phyloP scores from a whole-genome alignment of 192 early-diverging fungal genomes.

The Coemansia aciculifera region DNA sequence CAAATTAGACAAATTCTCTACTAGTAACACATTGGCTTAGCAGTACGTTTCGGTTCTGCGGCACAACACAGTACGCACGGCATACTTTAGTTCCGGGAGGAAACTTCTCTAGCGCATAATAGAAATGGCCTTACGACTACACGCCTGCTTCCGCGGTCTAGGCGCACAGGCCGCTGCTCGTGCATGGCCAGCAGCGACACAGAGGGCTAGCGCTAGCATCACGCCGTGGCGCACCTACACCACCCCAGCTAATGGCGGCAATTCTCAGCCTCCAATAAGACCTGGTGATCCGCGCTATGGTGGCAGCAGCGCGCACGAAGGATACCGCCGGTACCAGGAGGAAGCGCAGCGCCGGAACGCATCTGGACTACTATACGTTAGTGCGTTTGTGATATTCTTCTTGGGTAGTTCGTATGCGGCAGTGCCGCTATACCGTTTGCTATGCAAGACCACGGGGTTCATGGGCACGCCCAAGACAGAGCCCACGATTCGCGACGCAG shows the following conservation, averaged over 20 bases:
- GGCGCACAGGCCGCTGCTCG: not conserved
- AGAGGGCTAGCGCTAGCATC: not conserved
- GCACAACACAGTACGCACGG: not conserved
- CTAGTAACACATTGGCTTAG: not conserved
- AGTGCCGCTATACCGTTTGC: slow-evolving; percentile 91
- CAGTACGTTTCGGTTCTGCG: no score
- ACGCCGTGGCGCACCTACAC: not conserved
- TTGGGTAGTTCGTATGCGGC: slow-evolving; percentile 89
- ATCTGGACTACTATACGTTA: slow-evolving; percentile 69
- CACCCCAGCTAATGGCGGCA: not conserved
- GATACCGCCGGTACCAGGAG: slow-evolving; percentile 31
- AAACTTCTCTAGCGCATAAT: not conserved
- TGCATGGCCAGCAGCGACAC: not conserved
- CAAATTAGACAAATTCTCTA: not conserved
- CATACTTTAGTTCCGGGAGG: not conserved
- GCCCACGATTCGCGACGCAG: slow-evolving; percentile 58
- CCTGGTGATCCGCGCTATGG: not conserved
- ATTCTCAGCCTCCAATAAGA: not conserved
- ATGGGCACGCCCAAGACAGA: slow-evolving; percentile 88
- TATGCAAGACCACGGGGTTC: slow-evolving; percentile 91
- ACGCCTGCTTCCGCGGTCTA: slow-evolving; percentile 1
- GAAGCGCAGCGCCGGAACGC: slow-evolving; percentile 39
- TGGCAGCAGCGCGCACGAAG: slow-evolving; percentile 24
- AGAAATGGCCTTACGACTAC: not conserved
- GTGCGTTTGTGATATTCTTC: slow-evolving; percentile 78